Evolutionary conservation across 2,329 filamentous ascomycete species (phyloP), one percentile per base, ranked within the genome.

Genomic region (Fusarium setosum): DNA sequence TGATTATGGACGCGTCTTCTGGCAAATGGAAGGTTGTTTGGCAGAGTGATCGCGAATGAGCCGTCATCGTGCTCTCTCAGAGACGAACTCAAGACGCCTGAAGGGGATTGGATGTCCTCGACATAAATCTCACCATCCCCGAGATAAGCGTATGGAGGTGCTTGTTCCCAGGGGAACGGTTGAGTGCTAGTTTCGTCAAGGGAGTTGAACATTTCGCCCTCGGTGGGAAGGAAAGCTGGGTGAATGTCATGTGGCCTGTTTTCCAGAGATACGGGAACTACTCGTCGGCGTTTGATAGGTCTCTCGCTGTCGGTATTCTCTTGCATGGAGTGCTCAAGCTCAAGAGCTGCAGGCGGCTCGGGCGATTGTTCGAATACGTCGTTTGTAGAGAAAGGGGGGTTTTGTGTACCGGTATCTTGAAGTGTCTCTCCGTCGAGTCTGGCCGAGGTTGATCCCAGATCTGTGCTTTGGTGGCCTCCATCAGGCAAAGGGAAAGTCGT

Each of bases 1-100:
- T 67, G 73, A 53, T 81, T 69, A 4, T 83, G 79, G 52, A 82
- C 84, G 3, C 80, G 67, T 38, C 81, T 79, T 29, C 79, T 81
- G 0, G 83, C 85, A 6, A 74, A 73, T 2, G 82, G 79, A 2
- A 83, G 69, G 3, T 56, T 53, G 12, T 71, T 72, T 20, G 65
- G 68, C 12, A 61, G 49, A 4, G 68, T 35, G 26, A 67, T 73
- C 17, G 61, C 60, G 54, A 83, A 80, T 5, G 56, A 54, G 7
- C 67, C 59, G 10, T 58, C 56, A 5, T 59, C 58, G 3, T 56
- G 50, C 13, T 72, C 67, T 17, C 66, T 18, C 21, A 75, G 18
- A 20, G 69, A 59, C 12, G 67, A 68, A 42, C 72, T 74, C 6
- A 76, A 49, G 18, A 45, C 12, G 12, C 45, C 63, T 4, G n/a